These are phyloP conservation scores for Schizochytrium sp. DNA, from an alignment of 108 stramenopile genomes.

Conservation along the genomic window DNA sequence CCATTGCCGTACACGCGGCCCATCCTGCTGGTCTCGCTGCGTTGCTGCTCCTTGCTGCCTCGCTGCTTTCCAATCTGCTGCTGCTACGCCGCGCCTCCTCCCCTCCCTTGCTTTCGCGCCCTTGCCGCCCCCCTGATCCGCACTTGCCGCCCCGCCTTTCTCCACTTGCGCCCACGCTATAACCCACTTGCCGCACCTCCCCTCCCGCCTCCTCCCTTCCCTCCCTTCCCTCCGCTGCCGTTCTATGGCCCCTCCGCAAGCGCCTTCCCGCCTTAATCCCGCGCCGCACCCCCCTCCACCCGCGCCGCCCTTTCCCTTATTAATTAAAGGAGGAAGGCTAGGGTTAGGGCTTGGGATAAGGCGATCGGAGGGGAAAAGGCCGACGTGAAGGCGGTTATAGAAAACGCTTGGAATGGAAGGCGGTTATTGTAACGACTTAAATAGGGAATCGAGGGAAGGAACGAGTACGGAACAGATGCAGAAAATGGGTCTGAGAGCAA, in stretches of 20 bases:
- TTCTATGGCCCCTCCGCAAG: no score
- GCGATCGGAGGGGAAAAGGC: not conserved
- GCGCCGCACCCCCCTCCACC: no score
- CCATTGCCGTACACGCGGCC: slow-evolving; percentile 49
- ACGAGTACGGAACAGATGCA: no score
- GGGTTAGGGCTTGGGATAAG: not conserved
- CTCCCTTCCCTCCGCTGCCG: no score
- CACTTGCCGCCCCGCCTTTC: not conserved
- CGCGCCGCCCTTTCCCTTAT: not conserved
- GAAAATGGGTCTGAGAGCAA: no score
- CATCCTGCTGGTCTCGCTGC: not conserved
- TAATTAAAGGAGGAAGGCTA: not conserved
- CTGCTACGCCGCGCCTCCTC: not conserved
- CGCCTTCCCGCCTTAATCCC: no score
- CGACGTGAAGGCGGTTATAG: not conserved
- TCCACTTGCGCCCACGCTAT: no score
- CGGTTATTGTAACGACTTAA: no score
- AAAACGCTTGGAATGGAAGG: not conserved
- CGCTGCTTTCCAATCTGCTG: no score
- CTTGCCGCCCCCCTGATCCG: not conserved
- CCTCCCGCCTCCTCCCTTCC: no score
- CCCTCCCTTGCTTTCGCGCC: not conserved
- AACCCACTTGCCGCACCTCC: no score
- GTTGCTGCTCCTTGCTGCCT: not conserved
- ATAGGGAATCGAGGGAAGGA: no score